phyloP scores from a whole-genome alignment of 768 basidiomycete genomes.

The Trametes meyenii region DNA sequence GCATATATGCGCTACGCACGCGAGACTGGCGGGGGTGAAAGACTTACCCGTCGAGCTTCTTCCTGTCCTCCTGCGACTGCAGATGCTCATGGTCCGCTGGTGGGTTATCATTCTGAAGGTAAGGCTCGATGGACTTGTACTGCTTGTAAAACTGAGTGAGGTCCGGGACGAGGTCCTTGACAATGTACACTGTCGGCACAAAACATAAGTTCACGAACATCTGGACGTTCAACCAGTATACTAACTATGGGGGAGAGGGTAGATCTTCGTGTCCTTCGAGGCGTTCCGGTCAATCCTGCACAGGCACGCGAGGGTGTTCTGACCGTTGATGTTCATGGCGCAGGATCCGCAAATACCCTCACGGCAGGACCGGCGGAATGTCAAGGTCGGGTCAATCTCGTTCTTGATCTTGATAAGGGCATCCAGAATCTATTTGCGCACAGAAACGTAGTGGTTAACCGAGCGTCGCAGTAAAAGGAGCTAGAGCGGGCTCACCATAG shows the following conservation, averaged over 20 bases:
- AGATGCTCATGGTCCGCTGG: conserved; percentile 85
- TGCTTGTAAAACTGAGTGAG: conserved; percentile 96
- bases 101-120: conserved; percentile 90
- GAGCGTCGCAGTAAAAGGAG: conserved; percentile 1
- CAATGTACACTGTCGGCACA: conserved; percentile 80
- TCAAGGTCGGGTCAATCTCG: conserved; percentile 94
- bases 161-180: conserved; percentile 97
- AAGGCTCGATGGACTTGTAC: conserved; percentile 99
- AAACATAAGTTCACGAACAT: not conserved
- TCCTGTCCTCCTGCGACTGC: conserved; percentile 88
- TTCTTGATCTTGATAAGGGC: conserved; percentile 99
- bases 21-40: not conserved
- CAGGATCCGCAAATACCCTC: conserved; percentile 98
- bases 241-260: conserved; percentile 96
- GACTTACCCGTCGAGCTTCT: conserved; percentile 75
- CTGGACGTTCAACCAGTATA: conserved; percentile 16
- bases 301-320: conserved; percentile 96
- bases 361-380: conserved; percentile 90
- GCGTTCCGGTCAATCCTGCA: conserved; percentile 87
- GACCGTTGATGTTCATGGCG: conserved; percentile 98
- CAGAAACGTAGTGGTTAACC: not conserved
- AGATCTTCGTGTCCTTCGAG: conserved; percentile 83
- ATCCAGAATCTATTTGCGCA: conserved; percentile 66
- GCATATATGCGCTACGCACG: conserved; percentile 23
- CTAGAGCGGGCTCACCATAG: conserved; percentile 65